A percentile compares a stretch with the other conserved stretches of the same genome.
Evolutionary conservation across 73 alveolate genomes (phyloP).

Genomic region (Paramecium bursaria): DNA sequence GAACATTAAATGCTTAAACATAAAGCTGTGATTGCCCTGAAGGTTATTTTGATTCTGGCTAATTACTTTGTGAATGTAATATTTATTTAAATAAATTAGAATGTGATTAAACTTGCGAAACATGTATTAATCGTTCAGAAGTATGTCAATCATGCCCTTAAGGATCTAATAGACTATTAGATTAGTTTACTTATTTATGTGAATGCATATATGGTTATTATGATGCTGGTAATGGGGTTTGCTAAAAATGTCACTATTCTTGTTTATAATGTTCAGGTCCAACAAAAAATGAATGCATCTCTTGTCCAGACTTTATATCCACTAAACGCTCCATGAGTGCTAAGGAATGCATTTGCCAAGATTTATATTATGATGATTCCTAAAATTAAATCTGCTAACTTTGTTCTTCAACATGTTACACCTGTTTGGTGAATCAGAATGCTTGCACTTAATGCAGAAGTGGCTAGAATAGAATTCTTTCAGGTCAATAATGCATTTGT

Average conservation of each 20-base stretch:
- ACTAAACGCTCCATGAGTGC: too few relatives aligned
- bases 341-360: too few relatives aligned
- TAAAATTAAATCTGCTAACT: background rate
- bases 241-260: conserved; percentile 26
- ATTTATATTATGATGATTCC: too few relatives aligned
- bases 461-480: too few relatives aligned
- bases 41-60: conserved; percentile 13
- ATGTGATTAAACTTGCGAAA: conserved; percentile 5
- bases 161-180: background rate
- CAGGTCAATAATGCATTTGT: too few relatives aligned
- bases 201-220: background rate
- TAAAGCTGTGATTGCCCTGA: too few relatives aligned
- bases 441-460: too few relatives aligned
- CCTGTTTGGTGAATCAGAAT: too few relatives aligned
- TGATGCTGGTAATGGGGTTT: background rate
- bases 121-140: background rate
- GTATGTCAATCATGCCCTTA: conserved; percentile 5
- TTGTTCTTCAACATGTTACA: too few relatives aligned
- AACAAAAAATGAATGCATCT: background rate
- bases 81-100: background rate
- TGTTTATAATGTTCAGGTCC: background rate
- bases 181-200: background rate
- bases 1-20: too few relatives aligned
- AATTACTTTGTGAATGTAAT: background rate
- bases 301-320: background rate